Conservation (phyloP, 1,284 basidiomycete species). For the Cystobasidium slooffiae region DNA sequence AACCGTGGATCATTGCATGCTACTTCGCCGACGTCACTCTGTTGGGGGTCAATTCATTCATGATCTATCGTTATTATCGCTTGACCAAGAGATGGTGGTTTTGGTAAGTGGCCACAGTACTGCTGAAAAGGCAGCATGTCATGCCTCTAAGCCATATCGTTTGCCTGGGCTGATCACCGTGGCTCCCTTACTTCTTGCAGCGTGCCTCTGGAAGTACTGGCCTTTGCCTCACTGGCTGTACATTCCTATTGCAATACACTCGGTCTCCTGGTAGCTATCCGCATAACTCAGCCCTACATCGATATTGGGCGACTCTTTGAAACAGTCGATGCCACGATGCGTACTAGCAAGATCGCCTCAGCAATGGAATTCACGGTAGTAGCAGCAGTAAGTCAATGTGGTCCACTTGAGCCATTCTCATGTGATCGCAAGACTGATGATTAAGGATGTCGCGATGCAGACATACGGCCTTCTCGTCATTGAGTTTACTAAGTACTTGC, state of each 20-base stretch:
- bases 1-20: neutral
- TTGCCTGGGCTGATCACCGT: too few relatives aligned
- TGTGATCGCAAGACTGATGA: neutral
- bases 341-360: too few relatives aligned
- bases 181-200: too few relatives aligned
- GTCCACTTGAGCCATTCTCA: neutral
- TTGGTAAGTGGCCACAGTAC: neutral
- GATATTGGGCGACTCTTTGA: too few relatives aligned
- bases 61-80: neutral
- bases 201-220: too few relatives aligned
- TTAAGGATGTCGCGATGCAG: neutral
- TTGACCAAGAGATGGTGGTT: conserved; percentile 1
- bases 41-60: neutral
- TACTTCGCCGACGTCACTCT: neutral
- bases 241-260: too few relatives aligned
- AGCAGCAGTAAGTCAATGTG: neutral
- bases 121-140: too few relatives aligned
- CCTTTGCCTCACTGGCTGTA: too few relatives aligned
- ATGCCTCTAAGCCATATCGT: too few relatives aligned
- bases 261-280: too few relatives aligned
- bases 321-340: too few relatives aligned
- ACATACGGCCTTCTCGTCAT: neutral
- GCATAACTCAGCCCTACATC: too few relatives aligned
- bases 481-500: neutral
- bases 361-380: neutral